Evolutionary conservation across 192 early-diverging fungal genomes (phyloP).

Genomic region (Paraglomus occultum): DNA sequence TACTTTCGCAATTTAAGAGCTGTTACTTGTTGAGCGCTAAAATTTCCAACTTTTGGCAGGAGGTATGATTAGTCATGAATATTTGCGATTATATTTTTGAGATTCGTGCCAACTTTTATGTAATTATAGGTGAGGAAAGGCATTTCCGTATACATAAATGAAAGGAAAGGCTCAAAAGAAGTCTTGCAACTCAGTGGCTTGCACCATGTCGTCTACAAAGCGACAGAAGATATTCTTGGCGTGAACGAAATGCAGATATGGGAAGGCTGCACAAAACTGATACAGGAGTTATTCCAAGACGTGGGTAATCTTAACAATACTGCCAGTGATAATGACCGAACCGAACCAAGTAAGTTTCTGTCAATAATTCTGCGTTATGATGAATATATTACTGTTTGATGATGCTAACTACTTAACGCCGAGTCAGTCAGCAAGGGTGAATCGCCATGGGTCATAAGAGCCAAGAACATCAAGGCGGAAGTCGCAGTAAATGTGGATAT

Average conservation of each 20-base stretch:
- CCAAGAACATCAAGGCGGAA: slow-evolving; percentile 76
- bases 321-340: slow-evolving; percentile 52
- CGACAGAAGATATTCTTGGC: slow-evolving; percentile 56
- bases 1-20: slow-evolving; percentile 45
- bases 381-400: background rate
- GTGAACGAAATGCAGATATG: slow-evolving; percentile 60
- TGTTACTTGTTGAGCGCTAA: slow-evolving; percentile 49
- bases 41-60: slow-evolving; percentile 45
- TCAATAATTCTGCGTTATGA: background rate
- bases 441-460: slow-evolving; percentile 78
- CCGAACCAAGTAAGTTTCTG: slow-evolving; percentile 44
- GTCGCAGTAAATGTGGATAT: slow-evolving; percentile 80
- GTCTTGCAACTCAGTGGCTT: slow-evolving; percentile 39
- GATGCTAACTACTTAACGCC: background rate
- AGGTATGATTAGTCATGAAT: slow-evolving; percentile 37
- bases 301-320: slow-evolving; percentile 46
- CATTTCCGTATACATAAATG: slow-evolving; percentile 43
- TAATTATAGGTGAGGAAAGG: slow-evolving; percentile 34
- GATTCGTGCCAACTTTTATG: background rate
- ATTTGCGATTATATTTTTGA: background rate
- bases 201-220: slow-evolving; percentile 55
- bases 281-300: slow-evolving; percentile 48
- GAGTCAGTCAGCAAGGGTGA: slow-evolving; percentile 44
- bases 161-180: slow-evolving; percentile 47
- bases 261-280: slow-evolving; percentile 53